These are phyloP conservation scores for Russula ochroleuca DNA, from an alignment of 768 basidiomycete species.

Conservation along the genomic window DNA sequence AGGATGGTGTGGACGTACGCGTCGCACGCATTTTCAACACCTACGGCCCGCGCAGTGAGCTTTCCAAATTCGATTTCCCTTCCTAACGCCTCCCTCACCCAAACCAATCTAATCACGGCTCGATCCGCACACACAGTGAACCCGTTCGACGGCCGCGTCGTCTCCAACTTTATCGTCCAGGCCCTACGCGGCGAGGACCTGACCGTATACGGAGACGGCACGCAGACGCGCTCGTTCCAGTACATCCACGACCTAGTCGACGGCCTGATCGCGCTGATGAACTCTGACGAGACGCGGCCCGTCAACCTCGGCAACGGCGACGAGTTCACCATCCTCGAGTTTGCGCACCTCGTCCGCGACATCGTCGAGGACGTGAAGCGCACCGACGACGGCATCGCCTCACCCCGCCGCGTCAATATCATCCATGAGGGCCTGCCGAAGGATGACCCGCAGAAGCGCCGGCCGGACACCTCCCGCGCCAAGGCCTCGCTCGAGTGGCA, in stretches of 20 bases:
- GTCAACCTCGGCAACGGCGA: constrained; percentile 96
- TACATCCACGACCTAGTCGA: constrained; percentile 98
- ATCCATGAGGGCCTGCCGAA: constrained; percentile 78
- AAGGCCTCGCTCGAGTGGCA: constrained; percentile 84
- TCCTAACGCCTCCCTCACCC: neutral
- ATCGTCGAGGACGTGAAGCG: constrained; percentile 90
- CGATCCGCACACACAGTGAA: constrained; percentile 58
- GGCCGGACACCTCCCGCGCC: constrained; percentile 90
- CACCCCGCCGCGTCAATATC: constrained; percentile 53
- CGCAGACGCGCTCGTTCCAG: constrained; percentile 93
- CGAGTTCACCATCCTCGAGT: constrained; percentile 94
- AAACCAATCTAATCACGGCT: neutral
- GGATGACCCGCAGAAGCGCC: constrained; percentile 92
- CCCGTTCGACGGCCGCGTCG: constrained; percentile 93
- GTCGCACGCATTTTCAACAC: constrained; percentile 99
- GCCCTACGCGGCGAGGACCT: constrained; percentile 95
- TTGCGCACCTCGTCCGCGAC: constrained; percentile 87
- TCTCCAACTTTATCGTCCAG: constrained; percentile 98
- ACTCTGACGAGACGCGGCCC: constrained; percentile 86
- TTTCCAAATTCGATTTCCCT: constrained; percentile 14
- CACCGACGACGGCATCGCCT: constrained; percentile 69
- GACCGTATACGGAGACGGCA: constrained; percentile 94
- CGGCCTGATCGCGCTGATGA: constrained; percentile 92
- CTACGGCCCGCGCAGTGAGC: constrained; percentile 76
- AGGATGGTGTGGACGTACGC: constrained; percentile 92